These are phyloP conservation scores for Talaromyces ruber DNA, from an alignment of 495 filamentous ascomycete species.

Conservation along the genomic window DNA sequence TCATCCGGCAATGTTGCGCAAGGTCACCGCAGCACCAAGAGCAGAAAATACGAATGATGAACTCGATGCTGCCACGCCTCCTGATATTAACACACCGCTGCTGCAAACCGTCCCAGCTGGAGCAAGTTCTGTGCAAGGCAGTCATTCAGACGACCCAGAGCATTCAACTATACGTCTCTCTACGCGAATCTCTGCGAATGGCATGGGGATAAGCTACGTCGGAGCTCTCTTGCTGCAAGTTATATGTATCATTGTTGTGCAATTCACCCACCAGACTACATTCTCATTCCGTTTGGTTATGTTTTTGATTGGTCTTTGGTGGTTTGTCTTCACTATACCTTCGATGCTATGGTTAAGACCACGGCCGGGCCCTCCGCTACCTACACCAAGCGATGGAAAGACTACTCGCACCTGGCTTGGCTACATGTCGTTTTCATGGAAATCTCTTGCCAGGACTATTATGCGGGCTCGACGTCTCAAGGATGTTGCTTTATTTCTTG, in stretches of 20 bases:
- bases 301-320: constrained; percentile 87
- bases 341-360: constrained; percentile 85
- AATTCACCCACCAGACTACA: constrained; percentile 61
- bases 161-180: constrained; percentile 42
- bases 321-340: constrained; percentile 86
- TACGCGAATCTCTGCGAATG: constrained; percentile 78
- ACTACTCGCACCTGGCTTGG: constrained; percentile 37
- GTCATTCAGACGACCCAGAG: neutral
- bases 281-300: constrained; percentile 76
- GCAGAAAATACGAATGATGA: neutral
- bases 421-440: constrained; percentile 79
- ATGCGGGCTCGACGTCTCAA: constrained; percentile 69
- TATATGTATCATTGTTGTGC: constrained; percentile 62
- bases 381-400: constrained; percentile 24
- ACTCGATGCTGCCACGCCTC: neutral
- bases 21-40: neutral
- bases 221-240: constrained; percentile 75
- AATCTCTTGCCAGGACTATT: constrained; percentile 70
- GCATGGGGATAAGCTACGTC: constrained; percentile 85
- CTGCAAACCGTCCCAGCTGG: constrained; percentile 11
- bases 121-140: neutral
- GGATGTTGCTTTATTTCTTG: constrained; percentile 81
- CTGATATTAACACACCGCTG: constrained; percentile 14
- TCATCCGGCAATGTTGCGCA: constrained; percentile 45
- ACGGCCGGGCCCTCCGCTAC: constrained; percentile 76